Evolutionary conservation across 2,329 filamentous ascomycete genomes (phyloP), one percentile per base, ranked within the genome.

Genomic region (Colletotrichum tabaci): DNA sequence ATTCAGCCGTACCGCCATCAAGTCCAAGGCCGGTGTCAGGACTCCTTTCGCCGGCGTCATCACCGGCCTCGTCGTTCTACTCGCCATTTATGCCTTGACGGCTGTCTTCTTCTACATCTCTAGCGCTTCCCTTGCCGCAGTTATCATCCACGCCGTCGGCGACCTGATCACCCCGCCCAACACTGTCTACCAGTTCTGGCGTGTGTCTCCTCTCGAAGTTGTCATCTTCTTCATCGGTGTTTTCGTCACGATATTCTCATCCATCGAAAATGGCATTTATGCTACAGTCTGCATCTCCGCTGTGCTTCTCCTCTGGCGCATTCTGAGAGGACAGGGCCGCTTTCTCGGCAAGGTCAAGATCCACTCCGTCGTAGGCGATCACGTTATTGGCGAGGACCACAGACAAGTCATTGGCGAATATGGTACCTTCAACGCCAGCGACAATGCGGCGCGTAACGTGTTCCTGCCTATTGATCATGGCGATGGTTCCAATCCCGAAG

Each of bases 31-130:
- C 61, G 96, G 96, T 77, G 96, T 98, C 4, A 91, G 94, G 30
- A 98, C 95, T 0, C 96, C 96, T 1, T 91, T 98, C 66, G 95
- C 94, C 18, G 96, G 96, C 83, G 88, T 97, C 52, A 93, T 98
- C 74, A 98, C 95, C 9, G 95, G 93, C 0, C 65, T 93, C 16
- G 88, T 98, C 16, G 96, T 98, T 4, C 87, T 98, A 0, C 85
- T 98, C 10, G 95, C 96, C 46, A 94, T 98, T 74, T 98, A 98
- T 78, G 93, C 94, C 13, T 85, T 98, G 60, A 92, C 96, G 0
- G 90, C 92, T 0, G 91, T 98, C 38, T 98, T 98, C 87, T 98
- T 91, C 84, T 98, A 96, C 82, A 98, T 98, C 71, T 94, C 96
- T 0, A 93, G 88, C 72, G 90, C 95, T 6, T 88, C 91, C 4